Percentiles rank a stretch among this genome's conserved stretches.
Conservation (phyloP, 1,284 basidiomycete genomes). For the Jaminaea rosea region DNA sequence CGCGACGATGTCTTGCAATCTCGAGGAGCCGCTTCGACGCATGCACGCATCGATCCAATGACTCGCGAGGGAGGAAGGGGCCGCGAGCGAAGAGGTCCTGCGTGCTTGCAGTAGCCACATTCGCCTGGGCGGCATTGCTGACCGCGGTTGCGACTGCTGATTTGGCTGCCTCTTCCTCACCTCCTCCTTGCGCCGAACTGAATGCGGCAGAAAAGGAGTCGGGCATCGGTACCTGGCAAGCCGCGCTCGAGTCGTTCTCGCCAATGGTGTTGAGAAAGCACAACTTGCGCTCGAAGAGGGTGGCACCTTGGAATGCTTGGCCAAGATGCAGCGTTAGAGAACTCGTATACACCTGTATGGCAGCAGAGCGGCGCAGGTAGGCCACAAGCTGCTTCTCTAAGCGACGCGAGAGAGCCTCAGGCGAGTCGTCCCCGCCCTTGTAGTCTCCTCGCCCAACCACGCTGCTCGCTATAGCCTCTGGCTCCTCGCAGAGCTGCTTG, state of each 20-base stretch:
- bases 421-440: neutral
- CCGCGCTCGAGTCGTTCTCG: constrained; percentile 18
- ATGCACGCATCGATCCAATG: constrained; percentile 33
- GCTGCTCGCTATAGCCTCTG: constrained; percentile 13
- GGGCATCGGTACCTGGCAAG: constrained; percentile 35
- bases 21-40: constrained; percentile 33
- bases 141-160: no score
- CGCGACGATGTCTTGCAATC: constrained; percentile 23
- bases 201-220: constrained; percentile 12
- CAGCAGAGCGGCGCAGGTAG: constrained; percentile 23
- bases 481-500: neutral
- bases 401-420: constrained; percentile 8
- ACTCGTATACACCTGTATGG: constrained; percentile 37
- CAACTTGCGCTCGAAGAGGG: constrained; percentile 38
- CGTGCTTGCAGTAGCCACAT: neutral
- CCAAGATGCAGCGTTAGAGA: constrained; percentile 38
- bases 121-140: neutral
- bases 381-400: constrained; percentile 32
- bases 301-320: constrained; percentile 38
- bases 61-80: constrained; percentile 30
- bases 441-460: constrained; percentile 9
- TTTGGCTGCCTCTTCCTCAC: neutral
- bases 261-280: constrained; percentile 40
- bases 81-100: constrained; percentile 34
- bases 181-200: neutral